Evolutionary conservation across 2,329 filamentous ascomycete species (phyloP).

Genomic region (Verticillium longisporum): DNA sequence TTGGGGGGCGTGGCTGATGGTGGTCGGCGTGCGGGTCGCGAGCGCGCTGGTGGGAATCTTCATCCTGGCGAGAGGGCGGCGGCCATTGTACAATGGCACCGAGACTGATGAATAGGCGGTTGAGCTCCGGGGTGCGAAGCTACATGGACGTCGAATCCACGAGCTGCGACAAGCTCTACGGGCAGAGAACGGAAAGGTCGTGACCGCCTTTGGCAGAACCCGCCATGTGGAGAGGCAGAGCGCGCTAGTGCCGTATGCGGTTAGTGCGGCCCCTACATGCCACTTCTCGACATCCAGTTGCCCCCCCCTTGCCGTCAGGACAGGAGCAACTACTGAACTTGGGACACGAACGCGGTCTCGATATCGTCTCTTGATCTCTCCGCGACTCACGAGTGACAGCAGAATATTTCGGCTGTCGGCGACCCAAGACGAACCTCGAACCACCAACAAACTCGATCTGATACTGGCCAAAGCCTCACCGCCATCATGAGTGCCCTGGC

Average conservation of each 20-base stretch:
- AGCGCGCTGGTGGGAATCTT: conserved; percentile 32
- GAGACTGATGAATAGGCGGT: not conserved
- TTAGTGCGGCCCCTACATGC: conserved; percentile 10
- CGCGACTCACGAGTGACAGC: not conserved
- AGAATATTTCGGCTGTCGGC: not conserved
- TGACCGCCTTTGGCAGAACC: conserved; percentile 31
- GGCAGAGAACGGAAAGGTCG: not conserved
- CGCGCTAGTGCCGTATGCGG: not conserved
- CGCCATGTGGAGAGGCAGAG: not conserved
- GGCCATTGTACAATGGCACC: conserved; percentile 24
- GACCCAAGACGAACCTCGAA: not conserved
- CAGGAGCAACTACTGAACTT: conserved; percentile 12
- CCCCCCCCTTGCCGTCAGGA: not conserved
- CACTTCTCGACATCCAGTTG: conserved; percentile 11
- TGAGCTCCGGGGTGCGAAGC: not conserved
- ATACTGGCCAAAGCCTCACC: not conserved
- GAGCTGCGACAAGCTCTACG: conserved; percentile 3
- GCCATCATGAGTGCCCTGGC: conserved; percentile 61
- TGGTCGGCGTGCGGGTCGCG: conserved; percentile 22
- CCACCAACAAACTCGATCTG: not conserved
- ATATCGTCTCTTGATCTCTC: conserved; percentile 3
- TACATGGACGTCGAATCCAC: conserved; percentile 1
- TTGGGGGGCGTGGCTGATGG: conserved; percentile 15
- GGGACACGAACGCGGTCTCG: conserved; percentile 11
- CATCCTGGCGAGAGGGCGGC: conserved; percentile 36